Percentiles rank a stretch among this genome's conserved stretches.
phyloP scores from a whole-genome alignment of 1,284 basidiomycete genomes.

The Cryptococcus floricola region DNA sequence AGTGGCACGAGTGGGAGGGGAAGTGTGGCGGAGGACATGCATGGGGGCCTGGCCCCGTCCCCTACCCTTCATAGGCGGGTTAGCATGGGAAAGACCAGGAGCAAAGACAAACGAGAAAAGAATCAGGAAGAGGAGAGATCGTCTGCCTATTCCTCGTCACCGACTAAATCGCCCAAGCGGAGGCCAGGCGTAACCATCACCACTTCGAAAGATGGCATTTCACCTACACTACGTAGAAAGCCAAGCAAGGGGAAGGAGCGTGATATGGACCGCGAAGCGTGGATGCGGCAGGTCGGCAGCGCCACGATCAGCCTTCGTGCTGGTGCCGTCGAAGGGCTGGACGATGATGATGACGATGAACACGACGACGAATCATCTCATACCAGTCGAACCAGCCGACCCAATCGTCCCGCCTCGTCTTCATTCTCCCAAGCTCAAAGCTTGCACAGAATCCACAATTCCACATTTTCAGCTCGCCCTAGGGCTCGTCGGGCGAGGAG shows the following conservation, averaged over 20 bases:
- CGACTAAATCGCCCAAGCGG: conserved; percentile 12
- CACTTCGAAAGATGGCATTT: neutral
- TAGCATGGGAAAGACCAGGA: too few species aligned
- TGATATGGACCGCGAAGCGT: conserved; percentile 1
- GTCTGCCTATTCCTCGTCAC: conserved; percentile 7
- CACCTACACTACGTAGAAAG: conserved; percentile 2
- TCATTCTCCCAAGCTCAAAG: neutral
- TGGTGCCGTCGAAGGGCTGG: conserved; percentile 11
- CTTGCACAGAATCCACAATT: neutral
- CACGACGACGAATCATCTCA: neutral
- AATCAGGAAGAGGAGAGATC: neutral
- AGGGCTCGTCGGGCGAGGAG: conserved; percentile 17
- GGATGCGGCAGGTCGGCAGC: conserved; percentile 25
- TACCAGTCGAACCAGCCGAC: neutral
- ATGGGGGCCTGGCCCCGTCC: too few species aligned
- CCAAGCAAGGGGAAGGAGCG: conserved; percentile 14
- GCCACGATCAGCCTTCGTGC: conserved; percentile 32
- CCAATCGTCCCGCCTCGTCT: neutral
- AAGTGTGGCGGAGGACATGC: too few species aligned
- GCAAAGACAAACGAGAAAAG: too few species aligned
- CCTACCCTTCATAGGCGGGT: too few species aligned
- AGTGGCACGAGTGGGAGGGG: too few species aligned
- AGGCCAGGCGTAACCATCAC: neutral
- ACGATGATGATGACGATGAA: conserved; percentile 18
- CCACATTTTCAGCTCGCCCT: neutral